phyloP scores from a whole-genome alignment of 306 rosid species.

The Ormosia semicastrata region DNA sequence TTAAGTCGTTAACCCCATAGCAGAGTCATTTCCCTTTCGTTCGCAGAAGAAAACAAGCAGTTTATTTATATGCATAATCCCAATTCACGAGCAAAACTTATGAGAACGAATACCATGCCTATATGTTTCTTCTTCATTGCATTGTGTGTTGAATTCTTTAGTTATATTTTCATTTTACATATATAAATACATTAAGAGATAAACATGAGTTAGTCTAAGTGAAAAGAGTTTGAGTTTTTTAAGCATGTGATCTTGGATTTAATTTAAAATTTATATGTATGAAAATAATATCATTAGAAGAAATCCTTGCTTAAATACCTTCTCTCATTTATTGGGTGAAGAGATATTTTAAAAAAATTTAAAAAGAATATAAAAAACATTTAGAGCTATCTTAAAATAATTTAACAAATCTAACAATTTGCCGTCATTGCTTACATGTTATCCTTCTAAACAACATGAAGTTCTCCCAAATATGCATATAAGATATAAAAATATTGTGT shows the following conservation, averaged over 20 bases:
- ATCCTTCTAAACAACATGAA: too few relatives aligned
- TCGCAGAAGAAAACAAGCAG: not conserved
- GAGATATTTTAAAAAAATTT: too few relatives aligned
- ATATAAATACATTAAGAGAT: not conserved
- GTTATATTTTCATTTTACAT: not conserved
- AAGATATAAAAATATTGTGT: not conserved
- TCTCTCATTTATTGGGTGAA: too few relatives aligned
- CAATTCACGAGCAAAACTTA: not conserved
- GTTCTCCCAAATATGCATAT: too few relatives aligned
- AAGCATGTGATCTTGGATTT: too few relatives aligned
- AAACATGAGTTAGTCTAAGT: too few relatives aligned
- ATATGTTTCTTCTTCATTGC: too few relatives aligned
- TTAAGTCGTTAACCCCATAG: not conserved
- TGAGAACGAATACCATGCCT: not conserved
- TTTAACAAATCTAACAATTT: not conserved
- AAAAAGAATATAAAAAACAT: too few relatives aligned
- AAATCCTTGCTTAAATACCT: too few relatives aligned
- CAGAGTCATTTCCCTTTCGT: not conserved
- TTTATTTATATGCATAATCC: not conserved
- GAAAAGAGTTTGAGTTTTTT: too few relatives aligned
- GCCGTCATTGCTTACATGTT: not conserved
- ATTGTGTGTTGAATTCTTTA: not conserved
- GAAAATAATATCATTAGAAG: too few relatives aligned
- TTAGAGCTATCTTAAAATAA: not conserved
- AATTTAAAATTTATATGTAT: too few relatives aligned